Conservation (phyloP, 345 rosid genomes). For the Reutealis trisperma region DNA sequence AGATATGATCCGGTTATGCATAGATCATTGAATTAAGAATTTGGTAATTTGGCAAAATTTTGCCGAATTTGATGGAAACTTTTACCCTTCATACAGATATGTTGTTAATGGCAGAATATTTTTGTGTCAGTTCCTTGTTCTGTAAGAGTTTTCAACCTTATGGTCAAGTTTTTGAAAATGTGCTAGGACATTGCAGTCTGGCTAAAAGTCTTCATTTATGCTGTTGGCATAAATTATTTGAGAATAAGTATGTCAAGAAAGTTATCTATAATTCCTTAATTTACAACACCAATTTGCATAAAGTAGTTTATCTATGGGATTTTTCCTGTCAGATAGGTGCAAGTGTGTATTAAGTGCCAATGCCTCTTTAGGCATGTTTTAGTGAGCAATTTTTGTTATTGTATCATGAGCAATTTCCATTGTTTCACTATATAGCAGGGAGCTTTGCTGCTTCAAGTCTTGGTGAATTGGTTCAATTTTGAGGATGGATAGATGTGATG, state of each 20-base stretch:
- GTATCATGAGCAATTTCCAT: no score
- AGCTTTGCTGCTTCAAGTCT: not conserved
- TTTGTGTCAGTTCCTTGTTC: not conserved
- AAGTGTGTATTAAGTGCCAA: not conserved
- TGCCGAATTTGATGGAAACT: not conserved
- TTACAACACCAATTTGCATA: not conserved
- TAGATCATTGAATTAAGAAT: not conserved
- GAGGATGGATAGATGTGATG: not conserved
- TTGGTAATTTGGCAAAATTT: not conserved
- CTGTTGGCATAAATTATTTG: not conserved
- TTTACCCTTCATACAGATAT: not conserved
- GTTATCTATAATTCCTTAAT: not conserved
- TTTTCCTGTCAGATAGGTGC: not conserved
- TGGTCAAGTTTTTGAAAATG: not conserved
- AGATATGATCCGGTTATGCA: not conserved
- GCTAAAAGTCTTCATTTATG: not conserved
- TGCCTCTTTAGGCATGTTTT: not conserved
- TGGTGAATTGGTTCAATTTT: not conserved
- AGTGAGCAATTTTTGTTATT: no score
- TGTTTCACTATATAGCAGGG: not conserved
- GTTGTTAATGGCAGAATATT: not conserved
- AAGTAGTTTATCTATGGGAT: not conserved
- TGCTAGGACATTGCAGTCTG: not conserved
- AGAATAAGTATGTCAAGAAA: not conserved
- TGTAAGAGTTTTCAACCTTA: not conserved